Conservation (phyloP, 257 asterid species). For the Dorcoceras hygrometricum region DNA sequence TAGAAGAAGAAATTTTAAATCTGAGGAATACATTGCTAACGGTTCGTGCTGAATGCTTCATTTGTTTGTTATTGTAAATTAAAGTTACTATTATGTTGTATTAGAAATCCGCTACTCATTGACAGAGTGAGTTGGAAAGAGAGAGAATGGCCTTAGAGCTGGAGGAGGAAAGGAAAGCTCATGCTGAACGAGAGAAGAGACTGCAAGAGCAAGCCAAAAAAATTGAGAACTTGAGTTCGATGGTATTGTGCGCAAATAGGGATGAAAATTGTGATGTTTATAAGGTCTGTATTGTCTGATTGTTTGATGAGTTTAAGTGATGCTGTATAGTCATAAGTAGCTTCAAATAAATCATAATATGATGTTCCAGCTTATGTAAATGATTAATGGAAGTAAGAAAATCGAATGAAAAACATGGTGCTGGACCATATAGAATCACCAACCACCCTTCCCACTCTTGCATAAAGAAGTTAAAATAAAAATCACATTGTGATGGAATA, state of each 20-base stretch:
- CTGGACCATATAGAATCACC: slow-evolving; percentile 9
- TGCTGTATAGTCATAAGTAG: slow-evolving; percentile 2
- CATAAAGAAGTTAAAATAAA: not conserved
- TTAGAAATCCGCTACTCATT: slow-evolving; percentile 19
- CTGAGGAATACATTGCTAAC: slow-evolving; percentile 88
- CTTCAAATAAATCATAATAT: not conserved
- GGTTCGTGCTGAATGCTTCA: slow-evolving; percentile 41
- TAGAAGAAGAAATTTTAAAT: slow-evolving; percentile 73
- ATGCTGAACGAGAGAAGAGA: slow-evolving; percentile 84
- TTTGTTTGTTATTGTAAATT: slow-evolving; percentile 15
- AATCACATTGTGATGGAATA: not conserved
- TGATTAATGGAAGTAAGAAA: slow-evolving; percentile 17
- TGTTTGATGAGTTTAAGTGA: not conserved
- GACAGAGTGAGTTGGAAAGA: slow-evolving; percentile 89
- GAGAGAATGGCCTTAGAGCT: slow-evolving; percentile 92
- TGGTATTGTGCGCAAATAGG: slow-evolving; percentile 74
- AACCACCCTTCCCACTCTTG: not conserved
- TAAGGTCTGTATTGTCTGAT: slow-evolving; percentile 46
- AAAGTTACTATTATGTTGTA: slow-evolving; percentile 4
- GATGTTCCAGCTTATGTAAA: not conserved
- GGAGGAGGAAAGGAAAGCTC: slow-evolving; percentile 96
- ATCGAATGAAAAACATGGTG: not conserved
- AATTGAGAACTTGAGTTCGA: slow-evolving; percentile 85
- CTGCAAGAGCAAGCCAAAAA: slow-evolving; percentile 89
- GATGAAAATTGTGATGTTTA: slow-evolving; percentile 53